These are phyloP conservation scores for Cymodocea nodosa DNA, from an alignment of 116 monocot species.

Conservation along the genomic window DNA sequence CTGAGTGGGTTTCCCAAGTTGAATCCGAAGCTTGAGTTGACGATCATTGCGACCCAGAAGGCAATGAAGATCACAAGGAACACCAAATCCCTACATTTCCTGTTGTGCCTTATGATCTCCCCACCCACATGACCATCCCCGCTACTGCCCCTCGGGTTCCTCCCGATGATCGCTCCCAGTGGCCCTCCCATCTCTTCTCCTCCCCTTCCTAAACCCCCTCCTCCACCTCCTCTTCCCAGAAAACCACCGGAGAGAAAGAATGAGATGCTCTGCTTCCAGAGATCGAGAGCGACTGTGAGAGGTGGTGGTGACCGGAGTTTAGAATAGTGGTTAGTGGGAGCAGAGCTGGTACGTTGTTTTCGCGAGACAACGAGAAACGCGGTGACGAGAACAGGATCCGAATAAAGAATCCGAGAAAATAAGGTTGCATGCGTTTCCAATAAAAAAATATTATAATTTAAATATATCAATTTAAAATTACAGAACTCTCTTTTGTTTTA, in stretches of 20 bases:
- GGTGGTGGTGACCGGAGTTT: too few species aligned
- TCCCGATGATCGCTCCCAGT: slow-evolving; percentile 82
- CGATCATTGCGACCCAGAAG: slow-evolving; percentile 99
- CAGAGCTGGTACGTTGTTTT: too few species aligned
- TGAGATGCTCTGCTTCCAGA: too few species aligned
- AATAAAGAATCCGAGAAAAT: background rate
- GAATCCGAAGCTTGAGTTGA: slow-evolving; percentile 98
- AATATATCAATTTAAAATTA: too few species aligned
- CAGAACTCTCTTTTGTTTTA: too few species aligned
- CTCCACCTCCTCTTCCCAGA: background rate
- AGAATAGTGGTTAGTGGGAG: too few species aligned
- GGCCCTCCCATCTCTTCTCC: slow-evolving; percentile 50
- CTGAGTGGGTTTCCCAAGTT: slow-evolving; percentile 95
- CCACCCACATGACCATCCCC: slow-evolving; percentile 15
- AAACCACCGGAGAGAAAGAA: slow-evolving; percentile 7
- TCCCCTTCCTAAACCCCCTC: background rate
- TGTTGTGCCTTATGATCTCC: slow-evolving; percentile 67
- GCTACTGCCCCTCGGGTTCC: slow-evolving; percentile 40
- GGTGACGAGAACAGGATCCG: background rate
- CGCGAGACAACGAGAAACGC: background rate
- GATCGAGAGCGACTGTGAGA: too few species aligned
- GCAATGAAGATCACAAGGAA: slow-evolving; percentile 77
- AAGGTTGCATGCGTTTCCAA: too few species aligned
- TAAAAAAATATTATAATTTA: too few species aligned
- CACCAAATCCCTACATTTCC: slow-evolving; percentile 84